Conservation (phyloP, 2,329 filamentous ascomycete genomes). For the Ilyonectria robusta region DNA sequence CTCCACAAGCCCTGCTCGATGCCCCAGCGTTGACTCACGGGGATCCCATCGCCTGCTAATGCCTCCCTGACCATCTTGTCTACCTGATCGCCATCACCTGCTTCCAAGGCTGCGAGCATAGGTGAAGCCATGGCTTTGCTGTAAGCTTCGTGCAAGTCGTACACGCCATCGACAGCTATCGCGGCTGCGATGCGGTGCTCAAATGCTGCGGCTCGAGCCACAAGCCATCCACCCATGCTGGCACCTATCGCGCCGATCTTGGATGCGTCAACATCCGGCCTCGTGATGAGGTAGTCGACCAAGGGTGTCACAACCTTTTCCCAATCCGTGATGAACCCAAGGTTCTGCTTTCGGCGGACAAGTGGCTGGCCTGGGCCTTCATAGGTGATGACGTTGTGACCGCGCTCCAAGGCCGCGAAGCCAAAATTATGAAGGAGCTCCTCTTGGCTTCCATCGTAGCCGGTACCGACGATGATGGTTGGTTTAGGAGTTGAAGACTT, state of each 20-base stretch:
- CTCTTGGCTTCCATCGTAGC: slow-evolving; percentile 59
- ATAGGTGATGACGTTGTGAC: slow-evolving; percentile 60
- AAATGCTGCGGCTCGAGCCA: slow-evolving; percentile 58
- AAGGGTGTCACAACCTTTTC: slow-evolving; percentile 57
- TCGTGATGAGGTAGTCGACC: slow-evolving; percentile 54
- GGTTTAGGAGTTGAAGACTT: slow-evolving; percentile 45
- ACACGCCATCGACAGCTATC: slow-evolving; percentile 58
- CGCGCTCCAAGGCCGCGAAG: slow-evolving; percentile 53
- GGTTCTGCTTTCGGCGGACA: slow-evolving; percentile 56
- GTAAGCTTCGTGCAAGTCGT: slow-evolving; percentile 45
- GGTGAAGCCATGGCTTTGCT: slow-evolving; percentile 1
- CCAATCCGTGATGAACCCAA: slow-evolving; percentile 63
- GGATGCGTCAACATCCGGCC: slow-evolving; percentile 48
- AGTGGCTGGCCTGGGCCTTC: slow-evolving; percentile 63
- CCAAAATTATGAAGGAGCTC: slow-evolving; percentile 57
- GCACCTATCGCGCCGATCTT: slow-evolving; percentile 56
- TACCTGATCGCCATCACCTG: slow-evolving; percentile 35
- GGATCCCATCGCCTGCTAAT: slow-evolving; percentile 11
- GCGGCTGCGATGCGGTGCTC: slow-evolving; percentile 60
- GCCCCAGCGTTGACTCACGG: slow-evolving; percentile 41
- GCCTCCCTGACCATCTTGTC: slow-evolving; percentile 29
- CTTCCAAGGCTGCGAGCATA: slow-evolving; percentile 24
- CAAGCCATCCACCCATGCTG: slow-evolving; percentile 59
- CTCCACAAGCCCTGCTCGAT: slow-evolving; percentile 47
- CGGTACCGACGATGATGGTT: slow-evolving; percentile 57